Conservation (phyloP, 2,329 filamentous ascomycete species). For the Scedosporium apiospermum region DNA sequence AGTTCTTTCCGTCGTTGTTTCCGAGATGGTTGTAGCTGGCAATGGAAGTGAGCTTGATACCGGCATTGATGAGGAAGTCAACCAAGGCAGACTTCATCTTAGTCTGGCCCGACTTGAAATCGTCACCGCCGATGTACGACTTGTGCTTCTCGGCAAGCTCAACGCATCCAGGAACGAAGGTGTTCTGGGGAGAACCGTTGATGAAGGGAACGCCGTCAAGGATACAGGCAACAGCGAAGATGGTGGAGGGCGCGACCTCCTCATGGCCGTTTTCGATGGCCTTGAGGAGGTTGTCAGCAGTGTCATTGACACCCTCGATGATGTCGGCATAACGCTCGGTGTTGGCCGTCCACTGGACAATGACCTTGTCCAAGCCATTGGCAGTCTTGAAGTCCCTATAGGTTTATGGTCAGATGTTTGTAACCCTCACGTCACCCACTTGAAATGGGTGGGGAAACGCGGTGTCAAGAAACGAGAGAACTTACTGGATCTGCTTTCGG, state of each 20-base stretch:
- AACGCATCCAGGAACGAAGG: conserved; percentile 88
- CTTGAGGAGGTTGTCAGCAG: conserved; percentile 83
- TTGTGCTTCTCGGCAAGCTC: conserved; percentile 78
- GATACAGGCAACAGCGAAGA: conserved; percentile 92
- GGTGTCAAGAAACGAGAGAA: conserved; percentile 33
- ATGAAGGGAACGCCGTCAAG: conserved; percentile 89
- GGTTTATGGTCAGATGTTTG: not conserved
- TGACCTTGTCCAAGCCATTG: conserved; percentile 85
- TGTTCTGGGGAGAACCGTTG: conserved; percentile 99
- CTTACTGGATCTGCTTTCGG: conserved; percentile 68
- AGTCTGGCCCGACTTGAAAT: conserved; percentile 99
- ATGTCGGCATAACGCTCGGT: conserved; percentile 94
- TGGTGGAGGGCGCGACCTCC: conserved; percentile 88
- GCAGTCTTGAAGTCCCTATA: conserved; percentile 74
- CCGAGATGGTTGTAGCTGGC: conserved; percentile 98
- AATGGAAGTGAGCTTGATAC: conserved; percentile 97
- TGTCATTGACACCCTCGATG: conserved; percentile 85
- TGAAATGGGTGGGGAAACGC: not conserved
- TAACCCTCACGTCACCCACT: not conserved
- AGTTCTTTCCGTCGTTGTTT: conserved; percentile 98
- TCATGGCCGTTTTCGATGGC: conserved; percentile 79
- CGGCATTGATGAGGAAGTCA: conserved; percentile 96
- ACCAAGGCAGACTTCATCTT: conserved; percentile 99
- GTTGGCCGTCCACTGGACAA: conserved; percentile 98
- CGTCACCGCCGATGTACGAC: conserved; percentile 91